Evolutionary conservation across 805 yeast species (phyloP), one percentile per base, ranked within the genome.

Genomic region (Yarrowia bubula): DNA sequence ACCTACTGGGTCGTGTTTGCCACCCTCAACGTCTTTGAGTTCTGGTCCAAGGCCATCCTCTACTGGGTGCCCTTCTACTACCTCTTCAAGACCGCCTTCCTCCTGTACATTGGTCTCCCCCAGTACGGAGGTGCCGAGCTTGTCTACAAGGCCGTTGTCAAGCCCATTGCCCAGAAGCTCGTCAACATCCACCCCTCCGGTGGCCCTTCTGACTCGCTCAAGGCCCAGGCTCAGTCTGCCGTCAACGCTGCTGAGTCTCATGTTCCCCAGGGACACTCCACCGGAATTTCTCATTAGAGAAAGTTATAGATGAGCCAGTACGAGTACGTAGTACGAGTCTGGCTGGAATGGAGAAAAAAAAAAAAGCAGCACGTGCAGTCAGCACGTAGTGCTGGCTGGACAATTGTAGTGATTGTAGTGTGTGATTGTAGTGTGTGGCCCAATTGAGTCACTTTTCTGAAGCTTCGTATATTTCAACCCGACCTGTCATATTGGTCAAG

Each of bases 1-100:
- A 90, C 98, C 13, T 95, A 95, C 82, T 95, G 99, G 99, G 97
- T 95, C 66, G 96, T 95, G n/a, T 95, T 90, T 75, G 96, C 97
- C 14, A 86, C 87, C 71, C 84, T 95, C 80, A 90, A 87, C 76
- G 92, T 95, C 63, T 75, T 91, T 72, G 99, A 95, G 80, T 95
- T 91, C 83, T 95, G 98, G 98, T 87, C 97, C 64, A 85, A 86
- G 73, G 88, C 97, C 41, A 88, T 95, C 72, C 82, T 93, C 67
- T 92, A 92, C 83, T 90, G 97, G 96, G 79, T 95, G 70, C 99
- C 99, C 73, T 92, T 95, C 75, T 95, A 95, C 83, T 95, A 92
- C 86, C 85, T 95, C 74, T 82, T 95, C 81, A 95, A 95, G 85
- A 90, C 97, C 62, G 71, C 90, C 61, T 86, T 89, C 78, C 87